Evolutionary conservation across 352 stramenopile genomes (phyloP).

Genomic region (Globisporangium nunn): DNA sequence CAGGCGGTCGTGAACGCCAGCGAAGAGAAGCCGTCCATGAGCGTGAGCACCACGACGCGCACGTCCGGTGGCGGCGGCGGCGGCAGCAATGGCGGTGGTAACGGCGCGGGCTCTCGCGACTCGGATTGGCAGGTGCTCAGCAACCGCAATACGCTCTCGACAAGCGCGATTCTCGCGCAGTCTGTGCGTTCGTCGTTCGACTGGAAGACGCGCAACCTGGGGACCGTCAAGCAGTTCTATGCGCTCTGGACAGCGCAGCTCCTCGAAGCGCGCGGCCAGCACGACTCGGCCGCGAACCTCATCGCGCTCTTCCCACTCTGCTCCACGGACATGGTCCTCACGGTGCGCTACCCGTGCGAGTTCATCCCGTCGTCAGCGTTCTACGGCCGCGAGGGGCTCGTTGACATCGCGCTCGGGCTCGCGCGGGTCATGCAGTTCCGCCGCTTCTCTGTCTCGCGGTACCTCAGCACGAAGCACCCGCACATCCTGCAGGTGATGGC

Average conservation of each 20-base stretch:
- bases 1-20: slow-evolving; percentile 56
- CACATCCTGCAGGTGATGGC: slow-evolving; percentile 74
- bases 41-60: slow-evolving; percentile 39
- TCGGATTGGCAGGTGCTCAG: slow-evolving; percentile 34
- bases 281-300: slow-evolving; percentile 53
- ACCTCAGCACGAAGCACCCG: slow-evolving; percentile 73
- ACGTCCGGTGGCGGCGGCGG: slow-evolving; percentile 10
- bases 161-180: slow-evolving; percentile 29
- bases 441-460: slow-evolving; percentile 60
- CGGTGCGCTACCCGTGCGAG: slow-evolving; percentile 72
- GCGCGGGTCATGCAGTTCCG: slow-evolving; percentile 72
- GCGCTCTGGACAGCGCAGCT: slow-evolving; percentile 72
- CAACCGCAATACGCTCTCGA: slow-evolving; percentile 20
- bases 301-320: slow-evolving; percentile 77
- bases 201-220: slow-evolving; percentile 81
- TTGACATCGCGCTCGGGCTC: slow-evolving; percentile 70
- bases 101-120: slow-evolving; percentile 18
- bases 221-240: slow-evolving; percentile 82
- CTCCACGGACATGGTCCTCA: slow-evolving; percentile 70
- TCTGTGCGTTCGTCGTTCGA: slow-evolving; percentile 71
- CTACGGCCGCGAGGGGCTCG: slow-evolving; percentile 73
- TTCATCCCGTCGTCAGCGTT: slow-evolving; percentile 72
- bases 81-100: neutral
- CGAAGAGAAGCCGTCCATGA: slow-evolving; percentile 41
- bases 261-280: slow-evolving; percentile 38